phyloP scores from a whole-genome alignment of 306 rosid genomes.

The Trichosanthes cucumerina region DNA sequence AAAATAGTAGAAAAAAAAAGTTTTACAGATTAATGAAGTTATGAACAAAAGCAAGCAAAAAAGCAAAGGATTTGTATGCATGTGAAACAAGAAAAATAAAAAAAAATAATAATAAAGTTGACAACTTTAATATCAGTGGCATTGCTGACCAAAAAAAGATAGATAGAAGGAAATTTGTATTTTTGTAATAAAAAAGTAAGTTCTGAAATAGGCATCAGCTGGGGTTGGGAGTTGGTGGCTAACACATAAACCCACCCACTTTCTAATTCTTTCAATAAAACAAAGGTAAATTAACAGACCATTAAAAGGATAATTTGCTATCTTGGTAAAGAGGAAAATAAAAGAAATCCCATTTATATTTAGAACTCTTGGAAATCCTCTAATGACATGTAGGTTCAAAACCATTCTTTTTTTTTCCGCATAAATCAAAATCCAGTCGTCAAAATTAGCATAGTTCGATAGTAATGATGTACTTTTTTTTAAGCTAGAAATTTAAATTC shows the following conservation, averaged over 20 bases:
- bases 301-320: not conserved
- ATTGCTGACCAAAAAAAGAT: not conserved
- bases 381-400: not conserved
- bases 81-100: too few species aligned
- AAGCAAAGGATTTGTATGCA: not conserved
- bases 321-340: too few species aligned
- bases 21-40: too few species aligned
- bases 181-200: not conserved
- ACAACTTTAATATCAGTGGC: not conserved
- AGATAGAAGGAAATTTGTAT: not conserved
- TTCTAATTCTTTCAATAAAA: not conserved
- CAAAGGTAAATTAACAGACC: not conserved
- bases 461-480: too few species aligned
- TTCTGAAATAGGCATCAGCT: not conserved
- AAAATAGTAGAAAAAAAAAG: not conserved
- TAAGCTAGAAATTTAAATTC: too few species aligned
- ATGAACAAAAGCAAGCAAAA: too few species aligned
- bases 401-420: too few species aligned
- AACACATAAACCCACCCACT: not conserved
- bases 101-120: not conserved
- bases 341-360: too few species aligned
- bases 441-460: too few species aligned
- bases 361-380: not conserved
- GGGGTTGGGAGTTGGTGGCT: not conserved
- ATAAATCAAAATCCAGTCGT: too few species aligned